phyloP scores from a whole-genome alignment of 345 rosid genomes.

The Pugionium cornutum region DNA sequence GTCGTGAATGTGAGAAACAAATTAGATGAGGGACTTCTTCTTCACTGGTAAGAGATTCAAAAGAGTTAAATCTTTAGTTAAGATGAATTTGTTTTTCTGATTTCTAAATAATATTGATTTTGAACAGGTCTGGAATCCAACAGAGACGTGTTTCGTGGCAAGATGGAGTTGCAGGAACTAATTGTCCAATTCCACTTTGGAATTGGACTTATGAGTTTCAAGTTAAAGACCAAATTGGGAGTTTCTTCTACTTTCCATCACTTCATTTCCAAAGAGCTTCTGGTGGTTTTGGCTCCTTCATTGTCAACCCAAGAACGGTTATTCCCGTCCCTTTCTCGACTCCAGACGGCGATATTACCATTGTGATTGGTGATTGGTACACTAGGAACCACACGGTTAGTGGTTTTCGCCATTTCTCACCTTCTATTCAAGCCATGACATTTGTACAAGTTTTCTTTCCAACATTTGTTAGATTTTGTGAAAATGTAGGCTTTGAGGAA shows the following conservation, averaged over 20 bases:
- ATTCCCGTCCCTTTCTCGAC: slow-evolving; percentile 83
- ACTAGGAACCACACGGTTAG: slow-evolving; percentile 91
- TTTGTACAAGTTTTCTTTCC: neutral
- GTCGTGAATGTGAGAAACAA: slow-evolving; percentile 86
- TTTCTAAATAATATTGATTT: no score
- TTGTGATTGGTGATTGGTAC: slow-evolving; percentile 95
- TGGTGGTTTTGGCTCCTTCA: slow-evolving; percentile 87
- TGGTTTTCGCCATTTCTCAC: slow-evolving; percentile 9
- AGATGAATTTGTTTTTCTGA: no score
- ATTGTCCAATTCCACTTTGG: slow-evolving; percentile 99
- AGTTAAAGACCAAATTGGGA: slow-evolving; percentile 97
- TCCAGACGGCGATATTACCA: slow-evolving; percentile 77
- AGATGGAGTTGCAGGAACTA: slow-evolving; percentile 93
- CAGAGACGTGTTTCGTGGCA: slow-evolving; percentile 98
- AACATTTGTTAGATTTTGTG: slow-evolving; percentile 17
- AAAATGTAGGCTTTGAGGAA: slow-evolving; percentile 79
- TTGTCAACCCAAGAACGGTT: slow-evolving; percentile 70
- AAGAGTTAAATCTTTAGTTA: no score
- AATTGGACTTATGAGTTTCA: slow-evolving; percentile 99
- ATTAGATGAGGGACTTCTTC: slow-evolving; percentile 77
- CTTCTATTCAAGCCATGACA: neutral
- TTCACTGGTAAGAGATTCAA: slow-evolving; percentile 67
- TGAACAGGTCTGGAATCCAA: slow-evolving; percentile 79
- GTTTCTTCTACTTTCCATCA: slow-evolving; percentile 98
- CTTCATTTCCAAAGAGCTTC: slow-evolving; percentile 89